Conservation (phyloP, 345 rosid species). For the Populus davidiana region DNA sequence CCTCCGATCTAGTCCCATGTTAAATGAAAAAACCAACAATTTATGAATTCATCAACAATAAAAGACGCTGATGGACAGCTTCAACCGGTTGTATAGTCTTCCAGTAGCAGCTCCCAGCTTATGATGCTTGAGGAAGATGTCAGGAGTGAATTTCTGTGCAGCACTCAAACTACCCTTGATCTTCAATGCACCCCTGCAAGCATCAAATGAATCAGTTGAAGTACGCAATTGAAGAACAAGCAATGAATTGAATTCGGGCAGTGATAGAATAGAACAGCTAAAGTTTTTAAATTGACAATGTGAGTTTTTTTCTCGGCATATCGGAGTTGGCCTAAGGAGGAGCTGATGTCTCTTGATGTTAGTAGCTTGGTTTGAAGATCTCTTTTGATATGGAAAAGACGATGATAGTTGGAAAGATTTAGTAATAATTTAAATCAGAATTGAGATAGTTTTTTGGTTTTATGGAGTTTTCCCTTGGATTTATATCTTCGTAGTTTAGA, state of each 20-base stretch:
- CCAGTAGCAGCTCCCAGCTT: constrained; percentile 46
- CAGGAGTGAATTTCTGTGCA: constrained; percentile 93
- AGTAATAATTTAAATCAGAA: no score
- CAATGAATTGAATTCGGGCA: neutral
- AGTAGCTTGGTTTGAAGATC: no score
- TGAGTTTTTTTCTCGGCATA: no score
- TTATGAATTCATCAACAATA: neutral
- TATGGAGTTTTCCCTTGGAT: no score
- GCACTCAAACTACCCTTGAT: constrained; percentile 91
- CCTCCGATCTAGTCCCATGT: neutral
- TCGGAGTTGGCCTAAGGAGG: no score
- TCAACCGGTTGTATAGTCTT: neutral
- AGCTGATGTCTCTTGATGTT: no score
- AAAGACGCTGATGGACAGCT: neutral
- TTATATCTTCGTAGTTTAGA: no score
- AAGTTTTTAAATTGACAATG: neutral
- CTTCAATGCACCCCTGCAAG: constrained; percentile 86
- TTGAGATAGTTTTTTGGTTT: no score
- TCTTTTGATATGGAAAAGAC: no score
- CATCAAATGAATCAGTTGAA: neutral
- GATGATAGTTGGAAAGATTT: no score
- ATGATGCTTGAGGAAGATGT: constrained; percentile 97
- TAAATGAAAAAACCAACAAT: neutral
- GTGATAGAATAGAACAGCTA: neutral
- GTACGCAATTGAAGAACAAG: neutral